Evolutionary conservation across 345 rosid species (phyloP), one percentile per base, ranked within the genome.

Genomic region (Salix arbutifolia): DNA sequence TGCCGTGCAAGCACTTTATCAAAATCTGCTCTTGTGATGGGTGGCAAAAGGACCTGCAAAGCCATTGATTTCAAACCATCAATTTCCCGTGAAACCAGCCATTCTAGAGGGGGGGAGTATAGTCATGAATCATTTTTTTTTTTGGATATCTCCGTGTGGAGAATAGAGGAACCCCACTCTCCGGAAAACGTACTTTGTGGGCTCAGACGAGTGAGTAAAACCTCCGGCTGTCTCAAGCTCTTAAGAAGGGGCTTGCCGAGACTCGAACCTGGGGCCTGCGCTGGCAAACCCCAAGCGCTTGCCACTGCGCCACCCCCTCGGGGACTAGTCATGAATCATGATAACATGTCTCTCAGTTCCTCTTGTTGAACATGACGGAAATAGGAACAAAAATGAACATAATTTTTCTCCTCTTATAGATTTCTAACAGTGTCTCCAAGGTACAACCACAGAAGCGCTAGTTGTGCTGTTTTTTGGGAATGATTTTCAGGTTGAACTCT

Each of bases 1-100:
- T 94, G 98, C 86, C 93, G 90, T 8, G 94, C 91, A 79, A 94
- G 95, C 50, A 94, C 97, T 81, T 90, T 92, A 16, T 92, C 94
- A 62, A 94, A 94, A 87, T 94, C 97, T 44, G 85, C 85, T 89
- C 84, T 89, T 1, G 91, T 77, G 69, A 91, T 94, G 0, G 92
- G 94, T 19, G 97, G 98, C 67, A 97, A 95, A 77, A 91, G 91
- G 77, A 94, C 89, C 98, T 94, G 92, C 79, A 75, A 44, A 46
- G 19, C 12, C 75, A 58, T 72, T 16, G 38, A 25, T 58, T 19
- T 31, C 44, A 66, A 50, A 52, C n/a, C 19, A 19, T 5, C 19
- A 52, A 52, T 52, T 19, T 52, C 58, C 23, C n/a, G 4, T 19
- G 23, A 18, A 18, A 19, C 23, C 56, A 18, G n/a, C n/a, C 56